Percentiles rank a stretch among this genome's conserved stretches.
Evolutionary conservation across 2,329 filamentous ascomycete species (phyloP).

Genomic region (Curvularia eragrostidis): DNA sequence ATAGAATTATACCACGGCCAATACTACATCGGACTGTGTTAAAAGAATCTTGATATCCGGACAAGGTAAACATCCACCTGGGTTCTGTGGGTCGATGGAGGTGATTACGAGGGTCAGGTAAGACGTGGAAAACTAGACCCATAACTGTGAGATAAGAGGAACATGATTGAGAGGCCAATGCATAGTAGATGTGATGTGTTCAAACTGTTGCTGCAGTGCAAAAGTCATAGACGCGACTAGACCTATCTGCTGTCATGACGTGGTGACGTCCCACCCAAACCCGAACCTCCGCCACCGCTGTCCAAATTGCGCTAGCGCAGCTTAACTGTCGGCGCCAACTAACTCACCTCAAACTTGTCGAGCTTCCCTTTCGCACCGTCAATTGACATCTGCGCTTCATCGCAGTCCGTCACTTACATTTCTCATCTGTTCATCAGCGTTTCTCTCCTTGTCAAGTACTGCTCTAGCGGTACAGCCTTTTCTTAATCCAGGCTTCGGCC

Average conservation of each 20-base stretch:
- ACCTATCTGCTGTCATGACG: conserved; percentile 8
- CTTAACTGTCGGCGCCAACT: conserved; percentile 12
- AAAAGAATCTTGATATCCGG: background rate
- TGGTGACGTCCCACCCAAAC: conserved; percentile 6
- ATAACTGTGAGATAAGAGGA: background rate
- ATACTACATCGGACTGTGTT: background rate
- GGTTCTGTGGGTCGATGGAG: background rate
- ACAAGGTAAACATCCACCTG: background rate
- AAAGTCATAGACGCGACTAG: background rate
- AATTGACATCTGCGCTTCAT: conserved; percentile 27
- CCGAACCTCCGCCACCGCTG: conserved; percentile 2
- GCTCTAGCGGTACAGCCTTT: conserved; percentile 11
- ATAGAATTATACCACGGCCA: background rate
- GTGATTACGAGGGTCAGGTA: background rate
- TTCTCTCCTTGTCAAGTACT: conserved; percentile 10
- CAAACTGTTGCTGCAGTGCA: background rate
- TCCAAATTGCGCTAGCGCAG: conserved; percentile 13
- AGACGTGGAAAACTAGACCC: background rate
- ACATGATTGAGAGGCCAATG: background rate
- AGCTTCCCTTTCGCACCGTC: conserved; percentile 12
- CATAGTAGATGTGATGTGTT: background rate
- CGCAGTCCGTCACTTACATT: conserved; percentile 20
- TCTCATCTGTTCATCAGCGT: conserved; percentile 16
- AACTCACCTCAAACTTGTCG: conserved; percentile 14
- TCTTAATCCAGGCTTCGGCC: conserved; percentile 21